Evolutionary conservation across 306 rosid genomes (phyloP).

Genomic region (Carpinus fangiana): DNA sequence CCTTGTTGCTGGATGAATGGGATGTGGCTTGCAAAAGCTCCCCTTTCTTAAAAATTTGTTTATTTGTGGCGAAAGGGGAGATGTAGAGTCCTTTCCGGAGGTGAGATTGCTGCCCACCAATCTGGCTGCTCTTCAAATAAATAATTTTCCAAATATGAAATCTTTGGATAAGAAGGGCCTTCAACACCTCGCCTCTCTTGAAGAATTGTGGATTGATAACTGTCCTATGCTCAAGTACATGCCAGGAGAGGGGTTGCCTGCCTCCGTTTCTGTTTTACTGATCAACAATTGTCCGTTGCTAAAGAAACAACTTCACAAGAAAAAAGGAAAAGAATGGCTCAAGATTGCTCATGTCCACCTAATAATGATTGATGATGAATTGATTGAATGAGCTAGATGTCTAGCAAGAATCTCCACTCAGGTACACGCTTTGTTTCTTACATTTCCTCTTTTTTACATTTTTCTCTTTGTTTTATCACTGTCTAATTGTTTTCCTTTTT

Average conservation of each 20-base stretch:
- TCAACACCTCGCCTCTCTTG: conserved; percentile 12
- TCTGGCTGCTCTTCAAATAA: neutral
- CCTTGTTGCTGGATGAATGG: neutral
- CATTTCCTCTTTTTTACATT: too few relatives aligned
- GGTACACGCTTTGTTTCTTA: too few relatives aligned
- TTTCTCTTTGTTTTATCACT: too few relatives aligned
- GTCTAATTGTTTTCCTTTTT: too few relatives aligned
- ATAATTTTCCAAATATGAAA: neutral
- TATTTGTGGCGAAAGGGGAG: neutral
- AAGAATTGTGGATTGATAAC: accelerated
- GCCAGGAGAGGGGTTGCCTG: conserved; percentile 30
- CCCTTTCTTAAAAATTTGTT: neutral
- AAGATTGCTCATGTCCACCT: conserved; percentile 27
- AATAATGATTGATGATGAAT: neutral
- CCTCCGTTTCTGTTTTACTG: neutral
- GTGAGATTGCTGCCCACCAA: neutral
- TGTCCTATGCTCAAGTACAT: conserved; percentile 25
- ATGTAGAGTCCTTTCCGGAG: neutral
- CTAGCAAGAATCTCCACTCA: too few relatives aligned
- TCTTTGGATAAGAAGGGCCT: neutral
- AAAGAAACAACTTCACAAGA: neutral
- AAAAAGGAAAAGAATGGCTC: conserved; percentile 33
- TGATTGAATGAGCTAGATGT: too few relatives aligned
- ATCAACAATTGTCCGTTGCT: neutral
- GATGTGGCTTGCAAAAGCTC: conserved; percentile 3